These are phyloP conservation scores for Lipomyces chichibuensis DNA, from an alignment of 805 yeast genomes.

Conservation along the genomic window DNA sequence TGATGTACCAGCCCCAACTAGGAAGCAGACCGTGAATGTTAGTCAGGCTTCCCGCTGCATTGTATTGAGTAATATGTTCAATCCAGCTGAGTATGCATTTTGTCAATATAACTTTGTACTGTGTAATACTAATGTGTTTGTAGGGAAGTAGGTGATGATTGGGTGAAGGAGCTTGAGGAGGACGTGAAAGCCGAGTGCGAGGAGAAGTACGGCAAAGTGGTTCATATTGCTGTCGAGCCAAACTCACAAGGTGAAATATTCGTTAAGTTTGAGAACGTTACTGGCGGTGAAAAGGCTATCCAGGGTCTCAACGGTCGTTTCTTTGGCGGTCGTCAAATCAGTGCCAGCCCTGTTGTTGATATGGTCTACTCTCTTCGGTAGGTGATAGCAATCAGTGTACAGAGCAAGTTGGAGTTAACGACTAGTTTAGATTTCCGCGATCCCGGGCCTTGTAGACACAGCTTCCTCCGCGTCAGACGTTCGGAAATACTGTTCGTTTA, in stretches of 20 bases:
- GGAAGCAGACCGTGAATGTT: conserved; percentile 7
- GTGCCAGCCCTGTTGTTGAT: conserved; percentile 42
- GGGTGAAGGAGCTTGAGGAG: conserved; percentile 44
- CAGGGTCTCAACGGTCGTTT: conserved; percentile 44
- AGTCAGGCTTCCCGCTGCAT: conserved; percentile 40
- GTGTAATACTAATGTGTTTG: not conserved
- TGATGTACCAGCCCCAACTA: conserved; percentile 12
- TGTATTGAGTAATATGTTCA: conserved; percentile 42
- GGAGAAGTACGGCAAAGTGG: conserved; percentile 44
- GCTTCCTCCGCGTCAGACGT: not conserved
- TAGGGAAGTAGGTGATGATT: conserved; percentile 43
- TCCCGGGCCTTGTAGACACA: conserved; percentile 23
- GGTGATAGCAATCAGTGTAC: conserved; percentile 6
- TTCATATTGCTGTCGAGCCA: conserved; percentile 42
- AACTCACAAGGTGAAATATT: conserved; percentile 43
- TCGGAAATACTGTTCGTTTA: not conserved
- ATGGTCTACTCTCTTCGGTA: conserved; percentile 42
- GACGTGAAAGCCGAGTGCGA: conserved; percentile 46
- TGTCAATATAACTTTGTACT: not conserved
- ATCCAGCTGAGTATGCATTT: conserved; percentile 40
- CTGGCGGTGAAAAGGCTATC: conserved; percentile 40
- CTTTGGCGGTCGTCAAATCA: conserved; percentile 44
- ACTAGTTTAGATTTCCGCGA: conserved; percentile 35
- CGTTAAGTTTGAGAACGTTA: conserved; percentile 40
- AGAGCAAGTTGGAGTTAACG: not conserved